Evolutionary conservation across 2,329 filamentous ascomycete genomes (phyloP).

Genomic region (Fusarium graminum): DNA sequence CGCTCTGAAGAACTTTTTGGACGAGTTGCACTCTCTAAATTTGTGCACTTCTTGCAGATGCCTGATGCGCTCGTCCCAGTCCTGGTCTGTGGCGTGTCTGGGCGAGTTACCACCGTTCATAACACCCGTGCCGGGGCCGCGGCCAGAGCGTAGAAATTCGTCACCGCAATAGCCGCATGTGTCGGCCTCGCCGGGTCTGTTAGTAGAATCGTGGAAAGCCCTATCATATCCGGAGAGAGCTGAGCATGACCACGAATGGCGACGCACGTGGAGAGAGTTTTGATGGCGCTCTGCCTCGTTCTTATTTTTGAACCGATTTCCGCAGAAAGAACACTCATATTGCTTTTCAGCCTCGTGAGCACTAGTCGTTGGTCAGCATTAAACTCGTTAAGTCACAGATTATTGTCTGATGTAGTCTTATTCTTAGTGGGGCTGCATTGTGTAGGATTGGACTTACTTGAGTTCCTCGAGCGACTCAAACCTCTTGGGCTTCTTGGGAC

Average conservation of each 20-base stretch:
- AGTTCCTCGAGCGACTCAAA: slow-evolving; percentile 58
- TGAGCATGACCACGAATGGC: slow-evolving; percentile 97
- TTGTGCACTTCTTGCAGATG: slow-evolving; percentile 95
- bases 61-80: slow-evolving; percentile 88
- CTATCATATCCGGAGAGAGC: slow-evolving; percentile 82
- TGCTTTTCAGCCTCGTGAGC: slow-evolving; percentile 95
- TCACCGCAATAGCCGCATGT: slow-evolving; percentile 96
- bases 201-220: slow-evolving; percentile 87
- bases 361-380: slow-evolving; percentile 62
- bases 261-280: slow-evolving; percentile 91
- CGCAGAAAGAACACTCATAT: slow-evolving; percentile 92
- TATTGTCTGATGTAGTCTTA: slow-evolving; percentile 21
- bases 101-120: slow-evolving; percentile 54
- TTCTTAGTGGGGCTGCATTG: slow-evolving; percentile 16
- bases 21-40: slow-evolving; percentile 97
- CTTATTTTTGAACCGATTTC: slow-evolving; percentile 98
- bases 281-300: slow-evolving; percentile 97
- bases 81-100: slow-evolving; percentile 75
- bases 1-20: slow-evolving; percentile 97
- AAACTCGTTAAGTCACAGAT: slow-evolving; percentile 1
- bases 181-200: slow-evolving; percentile 76
- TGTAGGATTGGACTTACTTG: slow-evolving; percentile 69
- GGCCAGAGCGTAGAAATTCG: slow-evolving; percentile 76
- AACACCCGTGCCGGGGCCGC: slow-evolving; percentile 52
- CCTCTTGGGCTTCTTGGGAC: slow-evolving; percentile 43